phyloP scores from a whole-genome alignment of 352 stramenopile species.

The Pythium apleroticum region DNA sequence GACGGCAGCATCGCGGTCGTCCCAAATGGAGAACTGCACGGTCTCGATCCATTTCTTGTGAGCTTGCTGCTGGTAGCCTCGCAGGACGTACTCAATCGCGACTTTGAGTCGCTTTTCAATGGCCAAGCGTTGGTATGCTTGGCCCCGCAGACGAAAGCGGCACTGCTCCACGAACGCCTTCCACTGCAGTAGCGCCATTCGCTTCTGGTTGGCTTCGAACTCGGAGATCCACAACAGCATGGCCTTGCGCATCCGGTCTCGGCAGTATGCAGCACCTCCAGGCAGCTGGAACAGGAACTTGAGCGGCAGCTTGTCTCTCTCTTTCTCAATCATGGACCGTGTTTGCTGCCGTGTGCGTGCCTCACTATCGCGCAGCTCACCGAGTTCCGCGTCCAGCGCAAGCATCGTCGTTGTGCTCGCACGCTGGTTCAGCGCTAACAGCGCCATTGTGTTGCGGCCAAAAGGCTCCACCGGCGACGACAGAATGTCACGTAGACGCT shows the following conservation, averaged over 20 bases:
- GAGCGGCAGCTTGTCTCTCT: constrained; percentile 64
- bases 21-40: constrained; percentile 61
- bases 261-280: constrained; percentile 71
- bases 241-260: constrained; percentile 63
- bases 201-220: constrained; percentile 78
- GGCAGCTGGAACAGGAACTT: constrained; percentile 83
- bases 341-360: constrained; percentile 38
- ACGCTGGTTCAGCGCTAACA: constrained; percentile 42
- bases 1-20: constrained; percentile 45
- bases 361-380: constrained; percentile 40
- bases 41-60: constrained; percentile 54
- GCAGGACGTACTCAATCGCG: constrained; percentile 68
- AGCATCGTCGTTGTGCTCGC: constrained; percentile 53
- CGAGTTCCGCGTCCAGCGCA: constrained; percentile 44
- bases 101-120: constrained; percentile 57
- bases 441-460: constrained; percentile 37
- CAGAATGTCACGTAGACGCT: constrained; percentile 64
- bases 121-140: constrained; percentile 61
- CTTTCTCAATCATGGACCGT: constrained; percentile 49
- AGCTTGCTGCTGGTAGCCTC: constrained; percentile 62
- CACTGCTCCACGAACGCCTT: constrained; percentile 71
- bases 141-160: constrained; percentile 52
- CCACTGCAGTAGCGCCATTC: constrained; percentile 75
- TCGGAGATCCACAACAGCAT: constrained; percentile 69
- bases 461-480: constrained; percentile 57